Percentiles rank a stretch among this genome's conserved stretches.
Conservation (phyloP, 164 flowering plant species). For the Tetracentron sinense region DNA sequence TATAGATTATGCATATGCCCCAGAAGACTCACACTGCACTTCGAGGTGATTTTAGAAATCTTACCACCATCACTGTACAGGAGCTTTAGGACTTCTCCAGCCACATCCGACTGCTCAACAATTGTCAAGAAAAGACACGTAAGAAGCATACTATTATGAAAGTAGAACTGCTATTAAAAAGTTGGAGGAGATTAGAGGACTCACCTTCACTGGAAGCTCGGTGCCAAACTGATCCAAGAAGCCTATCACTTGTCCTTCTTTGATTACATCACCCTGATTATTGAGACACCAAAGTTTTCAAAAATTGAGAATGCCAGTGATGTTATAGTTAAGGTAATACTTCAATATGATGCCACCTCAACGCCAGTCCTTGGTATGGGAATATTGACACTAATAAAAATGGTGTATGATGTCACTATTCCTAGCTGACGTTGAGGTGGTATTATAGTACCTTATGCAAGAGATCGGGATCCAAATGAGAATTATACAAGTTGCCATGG, state of each 20-base stretch:
- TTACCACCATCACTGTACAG: conserved; percentile 76
- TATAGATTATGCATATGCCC: no score
- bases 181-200: background rate
- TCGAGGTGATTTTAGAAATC: conserved; percentile 7
- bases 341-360: no score
- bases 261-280: conserved; percentile 70
- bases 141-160: conserved; percentile 1
- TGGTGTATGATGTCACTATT: no score
- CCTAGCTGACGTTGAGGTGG: no score
- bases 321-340: no score
- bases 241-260: conserved; percentile 87
- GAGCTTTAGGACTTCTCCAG: conserved; percentile 82
- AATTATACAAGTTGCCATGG: no score
- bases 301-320: no score
- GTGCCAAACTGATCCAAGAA: conserved; percentile 80
- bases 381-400: no score
- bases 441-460: no score
- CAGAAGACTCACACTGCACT: background rate
- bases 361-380: no score
- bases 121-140: conserved; percentile 5
- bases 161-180: background rate
- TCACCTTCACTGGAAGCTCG: conserved; percentile 76
- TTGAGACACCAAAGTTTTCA: no score
- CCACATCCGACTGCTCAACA: conserved; percentile 71
- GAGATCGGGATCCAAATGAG: no score